Evolutionary conservation across 352 stramenopile species (phyloP), one percentile per base, ranked within the genome.

Genomic region (Phytophthora nicotianae): DNA sequence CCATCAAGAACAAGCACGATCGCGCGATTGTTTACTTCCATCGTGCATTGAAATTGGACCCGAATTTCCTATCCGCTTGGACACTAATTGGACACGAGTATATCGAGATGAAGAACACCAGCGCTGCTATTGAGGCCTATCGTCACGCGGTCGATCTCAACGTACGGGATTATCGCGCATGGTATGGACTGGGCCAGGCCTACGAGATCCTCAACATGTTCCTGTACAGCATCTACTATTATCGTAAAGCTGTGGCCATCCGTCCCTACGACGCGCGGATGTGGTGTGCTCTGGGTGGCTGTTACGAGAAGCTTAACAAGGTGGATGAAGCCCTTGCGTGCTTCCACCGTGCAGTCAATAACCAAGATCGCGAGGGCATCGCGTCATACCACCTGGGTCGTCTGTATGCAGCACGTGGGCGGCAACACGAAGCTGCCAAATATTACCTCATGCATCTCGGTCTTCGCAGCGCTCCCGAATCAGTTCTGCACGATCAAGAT

Each of bases 121-220:
- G 92, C 46, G 94, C 95, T 8, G 97, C 97, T 13, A 97, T 99
- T 50, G 97, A 99, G 75, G 90, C 92, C 3, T 99, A 99, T 68
- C 91, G 97, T 19, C 86, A 96, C 48, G 97, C 96, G 1, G 75
- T 90, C 47, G 91, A 98, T 70, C 86, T 99, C 11, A 97, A 92
- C 65, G 79, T 84, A 14, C 79, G 90, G 20, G 97, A 99, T 68
- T 99, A 99, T 76, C 85, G 97, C 29, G 97, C 97, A 14, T 99
- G 97, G 97, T 99, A 99, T 71, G 97, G 97, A 19, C 84, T 99
- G 20, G 97, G 97, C 0, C 97, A 99, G 74, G 97, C 95, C 0
- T 99, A 99, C 77, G 97, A 99, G 82, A 98, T 99, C 46, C 81
- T 99, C 48, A 97, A 98, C 68, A 98, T 99, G 96, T 93, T 95